Evolutionary conservation across 306 rosid genomes (phyloP).

Genomic region (Pyrus pyrifolia): DNA sequence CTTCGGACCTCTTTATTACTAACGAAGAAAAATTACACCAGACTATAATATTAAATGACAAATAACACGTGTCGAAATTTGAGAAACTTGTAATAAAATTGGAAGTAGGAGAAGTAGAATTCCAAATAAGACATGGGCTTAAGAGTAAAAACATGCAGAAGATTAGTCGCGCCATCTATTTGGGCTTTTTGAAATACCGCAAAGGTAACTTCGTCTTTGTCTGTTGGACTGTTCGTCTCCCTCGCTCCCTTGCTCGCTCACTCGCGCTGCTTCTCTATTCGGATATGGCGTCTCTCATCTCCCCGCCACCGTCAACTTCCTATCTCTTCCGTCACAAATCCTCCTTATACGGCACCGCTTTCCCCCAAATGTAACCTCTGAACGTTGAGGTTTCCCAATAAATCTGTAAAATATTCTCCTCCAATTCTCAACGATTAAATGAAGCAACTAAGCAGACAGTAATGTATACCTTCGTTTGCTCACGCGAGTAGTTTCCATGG

Average conservation of each 20-base stretch:
- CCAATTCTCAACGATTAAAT: background rate
- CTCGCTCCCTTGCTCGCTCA: background rate
- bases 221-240: background rate
- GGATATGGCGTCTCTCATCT: constrained; percentile 22
- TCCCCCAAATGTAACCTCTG: constrained; percentile 10
- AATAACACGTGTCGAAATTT: too few species aligned
- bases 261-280: background rate
- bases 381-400: background rate
- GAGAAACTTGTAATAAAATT: too few species aligned
- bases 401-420: background rate
- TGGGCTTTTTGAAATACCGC: background rate
- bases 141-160: too few species aligned
- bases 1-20: accelerated
- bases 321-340: background rate
- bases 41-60: too few species aligned
- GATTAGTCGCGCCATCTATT: too few species aligned
- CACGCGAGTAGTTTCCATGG: background rate
- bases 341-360: background rate
- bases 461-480: background rate
- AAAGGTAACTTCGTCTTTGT: background rate
- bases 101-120: too few species aligned
- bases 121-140: too few species aligned
- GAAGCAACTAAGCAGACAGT: background rate
- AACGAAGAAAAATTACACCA: too few species aligned
- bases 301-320: constrained; percentile 11